Percentiles rank a stretch among this genome's conserved stretches.
Evolutionary conservation across 1,284 basidiomycete species (phyloP).

Genomic region (Rhodotorula glutinis): DNA sequence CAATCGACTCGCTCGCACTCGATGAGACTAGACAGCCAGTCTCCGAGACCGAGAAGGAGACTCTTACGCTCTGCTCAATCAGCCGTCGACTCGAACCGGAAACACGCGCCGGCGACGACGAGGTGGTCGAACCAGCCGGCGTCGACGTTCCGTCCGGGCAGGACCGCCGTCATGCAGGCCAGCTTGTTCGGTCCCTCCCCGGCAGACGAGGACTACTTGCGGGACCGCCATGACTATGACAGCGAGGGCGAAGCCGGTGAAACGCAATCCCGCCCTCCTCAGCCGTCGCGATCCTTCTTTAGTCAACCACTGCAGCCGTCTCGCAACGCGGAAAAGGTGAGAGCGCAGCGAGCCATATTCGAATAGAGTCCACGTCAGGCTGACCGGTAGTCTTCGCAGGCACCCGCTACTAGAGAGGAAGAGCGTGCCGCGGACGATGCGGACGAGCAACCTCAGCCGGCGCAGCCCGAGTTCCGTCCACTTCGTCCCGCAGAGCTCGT

Average conservation of each 20-base stretch:
- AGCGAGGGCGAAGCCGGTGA: background rate
- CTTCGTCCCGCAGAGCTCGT: constrained; percentile 60
- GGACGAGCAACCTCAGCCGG: constrained; percentile 6
- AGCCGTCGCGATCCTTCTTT: no score
- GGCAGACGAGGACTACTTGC: background rate
- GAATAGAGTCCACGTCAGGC: no score
- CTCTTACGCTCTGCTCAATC: background rate
- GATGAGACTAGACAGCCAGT: background rate
- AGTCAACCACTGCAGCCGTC: no score
- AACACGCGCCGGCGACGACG: no score
- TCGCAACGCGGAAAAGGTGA: no score
- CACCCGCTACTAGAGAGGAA: background rate
- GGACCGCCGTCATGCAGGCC: constrained; percentile 87
- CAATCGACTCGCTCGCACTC: background rate
- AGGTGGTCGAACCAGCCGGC: background rate
- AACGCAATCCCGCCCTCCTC: background rate
- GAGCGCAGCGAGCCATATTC: no score
- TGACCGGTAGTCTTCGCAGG: no score
- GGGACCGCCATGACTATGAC: background rate
- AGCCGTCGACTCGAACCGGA: no score
- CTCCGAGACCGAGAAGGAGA: background rate
- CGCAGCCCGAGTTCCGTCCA: constrained; percentile 52
- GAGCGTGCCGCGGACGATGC: no score
- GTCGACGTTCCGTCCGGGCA: background rate
- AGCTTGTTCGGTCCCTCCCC: constrained; percentile 61